A percentile compares a stretch with the other conserved stretches of the same genome.
These are phyloP conservation scores for Saccharata proteae DNA, from an alignment of 2,329 filamentous ascomycete genomes.

Conservation along the genomic window DNA sequence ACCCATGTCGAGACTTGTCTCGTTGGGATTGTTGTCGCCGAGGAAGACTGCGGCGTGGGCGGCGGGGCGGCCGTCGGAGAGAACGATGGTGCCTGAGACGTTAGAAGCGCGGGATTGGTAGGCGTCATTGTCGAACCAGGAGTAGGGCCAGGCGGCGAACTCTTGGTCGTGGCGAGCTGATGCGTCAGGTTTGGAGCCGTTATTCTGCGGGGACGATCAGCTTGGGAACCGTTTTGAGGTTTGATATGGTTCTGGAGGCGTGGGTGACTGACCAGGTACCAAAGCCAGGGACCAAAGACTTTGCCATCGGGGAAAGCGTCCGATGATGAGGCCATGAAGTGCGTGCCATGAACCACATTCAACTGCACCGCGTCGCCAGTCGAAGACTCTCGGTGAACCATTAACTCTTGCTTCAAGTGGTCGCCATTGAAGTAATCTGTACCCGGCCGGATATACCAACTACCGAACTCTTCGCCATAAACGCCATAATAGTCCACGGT, in stretches of 20 bases:
- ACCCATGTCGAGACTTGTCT: conserved; percentile 37
- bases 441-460: conserved; percentile 34
- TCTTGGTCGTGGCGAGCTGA: conserved; percentile 28
- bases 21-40: conserved; percentile 34
- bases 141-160: conserved; percentile 35
- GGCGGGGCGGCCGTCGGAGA: conserved; percentile 38
- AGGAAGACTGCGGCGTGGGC: conserved; percentile 38
- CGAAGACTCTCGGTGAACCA: conserved; percentile 37
- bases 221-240: background rate
- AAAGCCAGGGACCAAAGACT: conserved; percentile 27
- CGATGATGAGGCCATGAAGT: conserved; percentile 29
- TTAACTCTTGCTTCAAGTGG: conserved; percentile 41
- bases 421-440: conserved; percentile 31
- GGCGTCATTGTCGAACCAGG: conserved; percentile 33
- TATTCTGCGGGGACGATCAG: conserved; percentile 23
- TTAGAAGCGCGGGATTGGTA: conserved; percentile 37
- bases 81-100: conserved; percentile 31
- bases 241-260: background rate
- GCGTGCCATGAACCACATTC: conserved; percentile 44
- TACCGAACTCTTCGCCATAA: conserved; percentile 37
- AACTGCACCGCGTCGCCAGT: conserved; percentile 41
- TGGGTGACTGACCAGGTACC: conserved; percentile 18
- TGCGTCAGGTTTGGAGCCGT: conserved; percentile 35
- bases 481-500: conserved; percentile 37
- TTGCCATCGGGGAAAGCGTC: conserved; percentile 29